Percentiles rank a stretch among this genome's conserved stretches.
Evolutionary conservation across 257 asterid genomes (phyloP).

Genomic region (Linderniella brevidens): DNA sequence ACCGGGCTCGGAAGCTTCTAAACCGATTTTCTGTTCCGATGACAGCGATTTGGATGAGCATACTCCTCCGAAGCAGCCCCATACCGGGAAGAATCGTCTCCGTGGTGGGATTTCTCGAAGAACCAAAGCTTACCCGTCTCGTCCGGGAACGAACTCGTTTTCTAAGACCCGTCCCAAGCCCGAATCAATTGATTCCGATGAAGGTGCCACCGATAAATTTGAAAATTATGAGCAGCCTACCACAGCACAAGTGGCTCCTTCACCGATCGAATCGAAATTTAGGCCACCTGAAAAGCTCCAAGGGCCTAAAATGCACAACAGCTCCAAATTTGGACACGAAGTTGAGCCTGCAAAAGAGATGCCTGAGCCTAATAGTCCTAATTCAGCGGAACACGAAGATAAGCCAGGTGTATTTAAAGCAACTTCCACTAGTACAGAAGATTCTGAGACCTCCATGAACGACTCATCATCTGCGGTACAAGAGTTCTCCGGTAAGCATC

Average conservation of each 20-base stretch:
- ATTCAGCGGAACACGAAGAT: slow-evolving; percentile 12
- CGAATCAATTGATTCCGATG: slow-evolving; percentile 17
- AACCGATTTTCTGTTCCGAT: slow-evolving; percentile 24
- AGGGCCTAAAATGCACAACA: background rate
- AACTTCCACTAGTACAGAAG: slow-evolving; percentile 14
- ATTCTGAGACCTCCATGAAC: slow-evolving; percentile 19
- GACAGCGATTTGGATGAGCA: slow-evolving; percentile 46
- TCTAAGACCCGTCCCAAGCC: slow-evolving; percentile 16
- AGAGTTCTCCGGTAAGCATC: slow-evolving; percentile 15
- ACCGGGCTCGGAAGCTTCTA: slow-evolving; percentile 20
- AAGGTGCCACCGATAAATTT: slow-evolving; percentile 9
- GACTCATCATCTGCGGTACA: slow-evolving; percentile 19
- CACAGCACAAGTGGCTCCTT: slow-evolving; percentile 9
- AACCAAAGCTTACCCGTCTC: slow-evolving; percentile 35
- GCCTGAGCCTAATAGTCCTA: slow-evolving; percentile 10
- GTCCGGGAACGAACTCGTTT: slow-evolving; percentile 14
- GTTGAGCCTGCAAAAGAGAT: slow-evolving; percentile 11
- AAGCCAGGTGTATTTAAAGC: slow-evolving; percentile 19
- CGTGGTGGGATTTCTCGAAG: slow-evolving; percentile 52
- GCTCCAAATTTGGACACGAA: background rate
- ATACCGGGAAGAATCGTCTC: slow-evolving; percentile 19
- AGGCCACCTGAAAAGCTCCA: too few relatives aligned
- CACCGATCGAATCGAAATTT: too few relatives aligned
- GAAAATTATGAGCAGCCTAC: slow-evolving; percentile 19
- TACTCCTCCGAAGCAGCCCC: slow-evolving; percentile 23